A percentile compares a stretch with the other conserved stretches of the same genome.
phyloP scores from a whole-genome alignment of 2,329 filamentous ascomycete genomes.

The Aspergillus phoenicis region DNA sequence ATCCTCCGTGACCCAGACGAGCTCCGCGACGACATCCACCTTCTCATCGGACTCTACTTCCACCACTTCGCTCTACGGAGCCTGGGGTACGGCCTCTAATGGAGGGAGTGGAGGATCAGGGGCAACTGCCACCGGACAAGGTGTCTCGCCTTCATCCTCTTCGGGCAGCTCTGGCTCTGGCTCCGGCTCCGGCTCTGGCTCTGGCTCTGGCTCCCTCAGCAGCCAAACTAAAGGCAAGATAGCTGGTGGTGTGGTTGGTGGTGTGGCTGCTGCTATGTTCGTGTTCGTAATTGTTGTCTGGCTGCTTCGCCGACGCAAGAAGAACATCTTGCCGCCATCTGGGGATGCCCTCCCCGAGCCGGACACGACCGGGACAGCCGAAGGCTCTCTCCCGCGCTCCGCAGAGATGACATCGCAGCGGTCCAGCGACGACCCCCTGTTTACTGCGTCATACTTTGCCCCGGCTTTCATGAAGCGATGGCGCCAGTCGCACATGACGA shows the following conservation, averaged over 20 bases:
- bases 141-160: conserved; percentile 12
- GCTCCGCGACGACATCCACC: conserved; percentile 4
- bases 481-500: conserved; percentile 41
- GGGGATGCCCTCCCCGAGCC: conserved; percentile 28
- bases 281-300: conserved; percentile 44
- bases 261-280: conserved; percentile 59
- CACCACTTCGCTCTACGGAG: conserved; percentile 4
- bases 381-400: conserved; percentile 20
- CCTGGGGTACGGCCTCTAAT: conserved; percentile 6
- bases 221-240: conserved; percentile 54
- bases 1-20: not conserved
- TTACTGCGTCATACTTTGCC: conserved; percentile 41
- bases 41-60: conserved; percentile 7
- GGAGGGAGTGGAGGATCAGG: conserved; percentile 18
- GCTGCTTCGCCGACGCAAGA: conserved; percentile 54
- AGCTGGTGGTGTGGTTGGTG: conserved; percentile 65
- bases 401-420: conserved; percentile 40
- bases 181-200: conserved; percentile 9
- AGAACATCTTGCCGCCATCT: conserved; percentile 30
- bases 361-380: conserved; percentile 22
- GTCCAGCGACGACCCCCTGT: conserved; percentile 43
- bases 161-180: conserved; percentile 15
- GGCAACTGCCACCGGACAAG: conserved; percentile 9
- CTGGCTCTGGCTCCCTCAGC: conserved; percentile 21
- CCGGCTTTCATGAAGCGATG: conserved; percentile 46